Evolutionary conservation across 2,329 filamentous ascomycete species (phyloP), one percentile per base, ranked within the genome.

Genomic region (Aspergillus sp.): DNA sequence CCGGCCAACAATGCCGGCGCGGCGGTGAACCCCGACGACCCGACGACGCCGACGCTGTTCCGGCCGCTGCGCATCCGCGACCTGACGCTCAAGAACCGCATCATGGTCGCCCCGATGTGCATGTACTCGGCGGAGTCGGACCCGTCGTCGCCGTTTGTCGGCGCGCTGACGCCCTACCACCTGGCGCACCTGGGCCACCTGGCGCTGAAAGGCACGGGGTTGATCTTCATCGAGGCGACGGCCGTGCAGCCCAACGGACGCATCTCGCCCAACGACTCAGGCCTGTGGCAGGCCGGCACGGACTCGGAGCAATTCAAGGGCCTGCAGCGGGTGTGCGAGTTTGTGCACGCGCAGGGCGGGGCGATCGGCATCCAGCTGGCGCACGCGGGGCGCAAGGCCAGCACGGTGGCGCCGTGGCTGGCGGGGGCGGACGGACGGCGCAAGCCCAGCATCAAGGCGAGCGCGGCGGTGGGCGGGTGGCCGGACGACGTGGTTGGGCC

Each of bases 111-210:
- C 3, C 85, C 85, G 0, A 74, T 87, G 32, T 88, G 85, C 70
- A 85, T 86, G 66, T 88, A 88, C 68, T 84, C 80, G 2, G 79
- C 84, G 5, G 68, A 85, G 36, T 78, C 87, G 3, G 54, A 69
- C 41, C 63, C 60, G 1, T 38, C 50, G 7, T 68, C 66, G 4
- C 62, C 66, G 3, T 50, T 48, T 9, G 52, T 63, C 58, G 86
- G 92, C 16, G 87, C 92, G 69, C 74, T 87, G 50, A 92, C 88
- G 2, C 81, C 88, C 67, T 96, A 85, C 81, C 90, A 96, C 70
- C 77, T 93, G 43, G 85, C 90, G 21, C 91, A 96, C 65, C 79
- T 93, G 7, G 89, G 91, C 53, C 86, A 89, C 59, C 89, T 91
- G 60, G 81, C 89, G 17, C 77, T 86, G 40, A 84, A 88, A 55